phyloP scores from a whole-genome alignment of 2,329 filamentous ascomycete genomes.

The Ceratocystis destructans region DNA sequence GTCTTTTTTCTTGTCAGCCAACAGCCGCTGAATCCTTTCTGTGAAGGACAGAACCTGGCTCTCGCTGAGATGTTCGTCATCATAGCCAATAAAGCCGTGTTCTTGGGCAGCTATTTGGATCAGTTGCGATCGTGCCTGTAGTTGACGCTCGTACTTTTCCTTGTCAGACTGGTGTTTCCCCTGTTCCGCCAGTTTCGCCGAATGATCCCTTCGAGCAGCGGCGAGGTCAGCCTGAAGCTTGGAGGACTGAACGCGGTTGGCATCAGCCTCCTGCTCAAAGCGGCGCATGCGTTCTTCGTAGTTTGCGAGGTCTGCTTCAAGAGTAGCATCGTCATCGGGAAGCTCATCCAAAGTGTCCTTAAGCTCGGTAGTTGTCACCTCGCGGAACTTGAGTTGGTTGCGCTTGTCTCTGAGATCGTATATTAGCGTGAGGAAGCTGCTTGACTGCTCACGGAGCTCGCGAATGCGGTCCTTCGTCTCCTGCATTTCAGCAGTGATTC shows the following conservation, averaged over 20 bases:
- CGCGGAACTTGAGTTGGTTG: slow-evolving; percentile 56
- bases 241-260: slow-evolving; percentile 49
- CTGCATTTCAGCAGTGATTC: slow-evolving; percentile 46
- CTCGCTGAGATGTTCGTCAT: slow-evolving; percentile 57
- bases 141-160: slow-evolving; percentile 69
- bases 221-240: slow-evolving; percentile 43
- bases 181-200: slow-evolving; percentile 46
- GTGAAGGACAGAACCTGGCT: slow-evolving; percentile 62
- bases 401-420: slow-evolving; percentile 63
- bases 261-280: slow-evolving; percentile 49
- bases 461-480: slow-evolving; percentile 44
- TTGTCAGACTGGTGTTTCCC: slow-evolving; percentile 78
- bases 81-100: slow-evolving; percentile 74
- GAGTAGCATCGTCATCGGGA: slow-evolving; percentile 60
- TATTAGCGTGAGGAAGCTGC: slow-evolving; percentile 60
- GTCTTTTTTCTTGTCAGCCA: slow-evolving; percentile 64
- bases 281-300: slow-evolving; percentile 62
- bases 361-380: slow-evolving; percentile 57
- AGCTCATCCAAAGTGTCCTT: slow-evolving; percentile 62
- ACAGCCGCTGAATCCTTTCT: slow-evolving; percentile 58
- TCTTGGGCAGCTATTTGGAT: slow-evolving; percentile 63
- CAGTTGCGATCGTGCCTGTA: slow-evolving; percentile 55
- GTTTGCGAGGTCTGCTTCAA: slow-evolving; percentile 57
- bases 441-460: slow-evolving; percentile 58
- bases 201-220: slow-evolving; percentile 34